Evolutionary conservation across 106 monocot species (phyloP).

Genomic region (Iris macrosiphon): DNA sequence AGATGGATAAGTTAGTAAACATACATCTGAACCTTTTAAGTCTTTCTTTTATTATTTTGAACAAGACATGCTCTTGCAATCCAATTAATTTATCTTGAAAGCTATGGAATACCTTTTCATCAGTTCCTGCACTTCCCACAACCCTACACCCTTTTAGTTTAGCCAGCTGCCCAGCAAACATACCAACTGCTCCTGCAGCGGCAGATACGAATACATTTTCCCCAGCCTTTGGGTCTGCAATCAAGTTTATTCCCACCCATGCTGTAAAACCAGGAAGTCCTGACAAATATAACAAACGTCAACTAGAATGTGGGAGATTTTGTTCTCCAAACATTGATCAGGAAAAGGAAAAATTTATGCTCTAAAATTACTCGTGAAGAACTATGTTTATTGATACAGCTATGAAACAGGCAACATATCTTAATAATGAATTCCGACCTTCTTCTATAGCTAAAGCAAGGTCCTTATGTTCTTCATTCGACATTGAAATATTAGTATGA

Average conservation of each 20-base stretch:
- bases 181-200: constrained; percentile 21
- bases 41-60: too few relatives aligned
- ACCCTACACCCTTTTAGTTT: constrained; percentile 20
- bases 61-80: too few relatives aligned
- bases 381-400: too few relatives aligned
- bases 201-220: constrained; percentile 27
- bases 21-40: too few relatives aligned
- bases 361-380: too few relatives aligned
- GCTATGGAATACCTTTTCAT: constrained; percentile 9
- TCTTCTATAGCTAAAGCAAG: neutral
- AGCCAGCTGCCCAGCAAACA: constrained; percentile 19
- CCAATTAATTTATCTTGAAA: too few relatives aligned
- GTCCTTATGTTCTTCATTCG: neutral
- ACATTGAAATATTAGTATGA: too few relatives aligned
- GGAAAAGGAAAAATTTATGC: too few relatives aligned
- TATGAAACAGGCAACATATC: too few relatives aligned
- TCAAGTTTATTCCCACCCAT: constrained; percentile 3
- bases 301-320: too few relatives aligned
- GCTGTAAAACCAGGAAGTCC: constrained; percentile 7
- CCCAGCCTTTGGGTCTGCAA: constrained; percentile 9
- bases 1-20: too few relatives aligned
- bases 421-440: neutral
- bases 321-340: too few relatives aligned
- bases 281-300: neutral
- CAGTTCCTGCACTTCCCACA: constrained; percentile 19